Evolutionary conservation across 1,284 basidiomycete species (phyloP), one percentile per base, ranked within the genome.

Genomic region (Pseudozyma tsukubaensis): DNA sequence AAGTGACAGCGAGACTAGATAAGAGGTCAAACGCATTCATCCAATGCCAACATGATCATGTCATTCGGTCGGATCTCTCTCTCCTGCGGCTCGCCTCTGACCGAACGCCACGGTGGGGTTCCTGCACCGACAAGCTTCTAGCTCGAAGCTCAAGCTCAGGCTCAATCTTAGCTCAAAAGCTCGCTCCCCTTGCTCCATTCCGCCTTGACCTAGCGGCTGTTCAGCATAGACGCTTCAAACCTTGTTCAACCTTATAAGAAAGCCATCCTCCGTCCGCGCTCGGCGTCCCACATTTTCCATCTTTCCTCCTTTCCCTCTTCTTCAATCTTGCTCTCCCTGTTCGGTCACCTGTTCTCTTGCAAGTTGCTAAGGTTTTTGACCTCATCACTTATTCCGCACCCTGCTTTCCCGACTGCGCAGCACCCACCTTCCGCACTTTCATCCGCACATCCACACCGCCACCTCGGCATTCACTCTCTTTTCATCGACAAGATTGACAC

Each of bases 1-100:
- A 39, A 10, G 21, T 10, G 18, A 10, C 50, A 42, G 29, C 19
- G 7, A 8, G 24, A n/a, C 16, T 5, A 19, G n/a, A 58, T 50
- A 58, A 39, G 12, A 47, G 8, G 48, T 35, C 39, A 34, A 58
- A 37, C 40, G 55, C 55, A 58, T 58, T 47, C 53, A 47, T 37
- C 29, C 36, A 18, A 18, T 48, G 24, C 11, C 10, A n/a, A 29
- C 18, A 40, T 44, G n/a, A 34, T 21, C 21, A 3, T 14, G 14
- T 49, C 47, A 49, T 14, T 35, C n/a, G 32, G 35, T 32, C 45
- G 34, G 45, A 21, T 16, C 40, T 39, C 12, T 45, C 12, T 4
- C 13, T 21, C 35, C 19, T 37, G 12, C 44, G 45, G 3, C 51
- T 53, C 24, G 12, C n/a, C 44, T 37, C 43, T 32, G 8, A 16